Base-by-base conservation (phyloP, 805 yeast species). In the Myxozyma neotropica region DNA sequence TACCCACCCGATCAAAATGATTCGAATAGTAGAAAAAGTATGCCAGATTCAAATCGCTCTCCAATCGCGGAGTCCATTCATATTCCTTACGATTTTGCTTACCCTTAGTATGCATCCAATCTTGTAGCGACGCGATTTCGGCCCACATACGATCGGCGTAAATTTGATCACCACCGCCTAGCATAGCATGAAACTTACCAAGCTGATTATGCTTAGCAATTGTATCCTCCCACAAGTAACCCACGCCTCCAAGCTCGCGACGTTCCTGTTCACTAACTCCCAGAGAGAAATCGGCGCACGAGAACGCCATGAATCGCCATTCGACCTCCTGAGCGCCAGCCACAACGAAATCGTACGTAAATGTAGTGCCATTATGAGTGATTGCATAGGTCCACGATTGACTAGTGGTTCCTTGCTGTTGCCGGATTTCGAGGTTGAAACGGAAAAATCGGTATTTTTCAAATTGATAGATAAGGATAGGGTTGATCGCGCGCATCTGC, bases 131-230 rank as follows among this genome's bases (percentile, higher is more conserved):
- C 49, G 79, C 69, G 15, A 86, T 83, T 21, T 82, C 77, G 21
- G 79, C 65, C 72, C 87, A 88, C 66, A 93, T 84, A 1, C 89
- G 79, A 74, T 93, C 99, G 53, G 92, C 84, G 72, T 93, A 93
- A 52, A 93, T 81, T 75, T 93, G 99, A 74, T 93, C 99, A 33
- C 99, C 99, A 53, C 98, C 98, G 29, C 98, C 98, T 29, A 94
- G 77, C 96, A 93, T 92, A 3, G 90, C 97, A 72, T 93, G 97
- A 74, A 89, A 89, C 43, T 79, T 82, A 40, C 81, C 82, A 40
- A 79, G 76, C 5, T 72, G 67, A 17, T 76, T 72, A 70, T 93
- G 97, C 60, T 83, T 82, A 27, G 80, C 77, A 67, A 92, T 68
- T 2, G 93, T 95, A 70, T 94, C 97, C 40, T 77, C 79, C 98